phyloP scores from a whole-genome alignment of 768 basidiomycete species.

The Cyclocybe cylindracea region DNA sequence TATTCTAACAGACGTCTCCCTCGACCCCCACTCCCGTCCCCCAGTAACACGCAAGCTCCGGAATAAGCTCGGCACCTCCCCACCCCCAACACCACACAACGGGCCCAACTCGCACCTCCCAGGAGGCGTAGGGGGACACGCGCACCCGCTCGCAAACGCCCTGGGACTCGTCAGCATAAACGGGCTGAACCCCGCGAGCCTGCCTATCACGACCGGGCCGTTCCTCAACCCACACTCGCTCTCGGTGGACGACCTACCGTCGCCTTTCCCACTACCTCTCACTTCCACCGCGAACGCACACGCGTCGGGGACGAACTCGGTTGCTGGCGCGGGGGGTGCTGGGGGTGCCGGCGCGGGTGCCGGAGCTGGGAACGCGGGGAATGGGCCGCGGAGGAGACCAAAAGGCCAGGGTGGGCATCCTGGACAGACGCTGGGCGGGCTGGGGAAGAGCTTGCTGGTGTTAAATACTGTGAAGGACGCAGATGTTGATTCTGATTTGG shows the following conservation, averaged over 20 bases:
- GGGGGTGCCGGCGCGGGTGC: slow-evolving; percentile 28
- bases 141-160: too few relatives aligned
- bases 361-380: slow-evolving; percentile 32
- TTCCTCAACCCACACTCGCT: slow-evolving; percentile 84
- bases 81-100: slow-evolving; percentile 72
- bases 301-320: slow-evolving; percentile 14
- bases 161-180: slow-evolving; percentile 35
- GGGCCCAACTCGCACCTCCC: slow-evolving; percentile 18
- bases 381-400: slow-evolving; percentile 45
- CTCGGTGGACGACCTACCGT: slow-evolving; percentile 83
- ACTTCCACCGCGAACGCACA: slow-evolving; percentile 23
- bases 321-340: slow-evolving; percentile 19
- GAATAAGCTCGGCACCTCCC: slow-evolving; percentile 77
- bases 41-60: slow-evolving; percentile 85
- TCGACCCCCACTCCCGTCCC: slow-evolving; percentile 76
- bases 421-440: slow-evolving; percentile 60
- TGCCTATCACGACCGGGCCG: slow-evolving; percentile 68
- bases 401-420: slow-evolving; percentile 59
- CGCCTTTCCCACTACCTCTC: slow-evolving; percentile 72
- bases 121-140: background rate
- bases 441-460: slow-evolving; percentile 71
- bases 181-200: slow-evolving; percentile 26
- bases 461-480: slow-evolving; percentile 60
- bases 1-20: slow-evolving; percentile 54
- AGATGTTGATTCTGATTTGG: slow-evolving; percentile 76